A percentile compares a stretch with the other conserved stretches of the same genome.
These are phyloP conservation scores for Fusarium sp. DNA, from an alignment of 2,329 filamentous ascomycete genomes.

Conservation along the genomic window DNA sequence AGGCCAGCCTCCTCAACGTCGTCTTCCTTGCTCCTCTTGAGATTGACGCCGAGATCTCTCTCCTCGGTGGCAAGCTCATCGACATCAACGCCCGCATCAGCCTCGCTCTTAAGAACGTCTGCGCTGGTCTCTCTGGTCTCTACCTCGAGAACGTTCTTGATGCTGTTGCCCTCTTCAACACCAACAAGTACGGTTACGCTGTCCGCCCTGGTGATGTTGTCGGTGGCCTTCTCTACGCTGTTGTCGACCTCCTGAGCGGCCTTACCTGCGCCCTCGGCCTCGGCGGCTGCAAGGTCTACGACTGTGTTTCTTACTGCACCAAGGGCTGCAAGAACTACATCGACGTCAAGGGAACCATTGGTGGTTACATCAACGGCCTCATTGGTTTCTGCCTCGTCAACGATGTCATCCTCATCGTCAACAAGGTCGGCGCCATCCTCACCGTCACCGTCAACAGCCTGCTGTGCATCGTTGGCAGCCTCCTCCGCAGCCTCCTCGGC, in stretches of 20 bases:
- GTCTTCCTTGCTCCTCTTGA: constrained; percentile 48
- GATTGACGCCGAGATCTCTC: constrained; percentile 44
- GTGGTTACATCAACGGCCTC: constrained; percentile 45
- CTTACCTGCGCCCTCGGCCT: constrained; percentile 48
- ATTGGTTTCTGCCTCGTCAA: constrained; percentile 49
- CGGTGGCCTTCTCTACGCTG: constrained; percentile 40
- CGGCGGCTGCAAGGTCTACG: constrained; percentile 47
- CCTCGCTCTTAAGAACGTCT: constrained; percentile 47
- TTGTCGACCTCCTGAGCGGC: constrained; percentile 40
- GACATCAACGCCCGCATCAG: constrained; percentile 44
- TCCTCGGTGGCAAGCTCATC: constrained; percentile 39
- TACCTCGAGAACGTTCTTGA: constrained; percentile 47
- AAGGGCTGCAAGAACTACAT: constrained; percentile 55
- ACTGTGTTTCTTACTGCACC: constrained; percentile 54
- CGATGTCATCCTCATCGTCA: constrained; percentile 46
- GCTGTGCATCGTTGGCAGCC: constrained; percentile 49
- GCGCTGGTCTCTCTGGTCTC: constrained; percentile 48
- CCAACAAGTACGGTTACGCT: constrained; percentile 47
- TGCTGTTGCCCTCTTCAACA: constrained; percentile 54
- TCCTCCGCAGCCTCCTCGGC: constrained; percentile 45
- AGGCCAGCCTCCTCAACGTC: constrained; percentile 48
- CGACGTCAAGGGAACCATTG: constrained; percentile 46
- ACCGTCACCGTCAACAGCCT: constrained; percentile 45
- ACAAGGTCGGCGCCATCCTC: constrained; percentile 41
- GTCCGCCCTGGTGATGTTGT: constrained; percentile 42